Conservation (phyloP, 108 stramenopile species). For the Schizochytrium sp. region DNA sequence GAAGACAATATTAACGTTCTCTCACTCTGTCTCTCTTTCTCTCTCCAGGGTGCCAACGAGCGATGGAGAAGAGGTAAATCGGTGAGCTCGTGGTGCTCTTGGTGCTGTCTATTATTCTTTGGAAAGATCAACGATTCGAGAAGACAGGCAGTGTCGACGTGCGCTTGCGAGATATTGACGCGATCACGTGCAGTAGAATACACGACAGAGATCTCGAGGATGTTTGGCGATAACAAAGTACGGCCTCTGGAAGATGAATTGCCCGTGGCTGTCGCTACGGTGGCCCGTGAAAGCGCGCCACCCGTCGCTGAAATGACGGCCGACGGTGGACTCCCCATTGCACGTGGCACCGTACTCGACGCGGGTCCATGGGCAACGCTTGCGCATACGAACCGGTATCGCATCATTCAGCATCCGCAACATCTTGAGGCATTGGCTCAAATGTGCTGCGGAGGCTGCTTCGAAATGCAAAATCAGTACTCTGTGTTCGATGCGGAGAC, state of each 20-base stretch:
- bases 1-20: no score
- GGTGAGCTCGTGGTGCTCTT: no score
- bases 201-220: no score
- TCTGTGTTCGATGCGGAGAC: background rate
- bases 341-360: background rate
- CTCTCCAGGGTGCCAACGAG: no score
- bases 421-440: background rate
- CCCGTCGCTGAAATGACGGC: background rate
- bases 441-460: background rate
- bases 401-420: background rate
- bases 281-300: background rate
- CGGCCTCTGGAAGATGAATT: background rate
- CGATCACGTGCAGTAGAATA: no score
- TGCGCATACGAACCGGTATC: background rate
- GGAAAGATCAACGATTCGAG: no score
- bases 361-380: background rate
- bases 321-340: background rate
- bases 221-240: no score
- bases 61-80: no score
- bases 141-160: no score
- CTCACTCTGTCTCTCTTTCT: no score
- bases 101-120: no score
- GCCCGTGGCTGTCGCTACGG: background rate
- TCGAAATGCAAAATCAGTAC: background rate
- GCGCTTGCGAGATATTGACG: no score